These are phyloP conservation scores for Chondrostereum purpureum DNA, from an alignment of 1,284 basidiomycete genomes.

Conservation along the genomic window DNA sequence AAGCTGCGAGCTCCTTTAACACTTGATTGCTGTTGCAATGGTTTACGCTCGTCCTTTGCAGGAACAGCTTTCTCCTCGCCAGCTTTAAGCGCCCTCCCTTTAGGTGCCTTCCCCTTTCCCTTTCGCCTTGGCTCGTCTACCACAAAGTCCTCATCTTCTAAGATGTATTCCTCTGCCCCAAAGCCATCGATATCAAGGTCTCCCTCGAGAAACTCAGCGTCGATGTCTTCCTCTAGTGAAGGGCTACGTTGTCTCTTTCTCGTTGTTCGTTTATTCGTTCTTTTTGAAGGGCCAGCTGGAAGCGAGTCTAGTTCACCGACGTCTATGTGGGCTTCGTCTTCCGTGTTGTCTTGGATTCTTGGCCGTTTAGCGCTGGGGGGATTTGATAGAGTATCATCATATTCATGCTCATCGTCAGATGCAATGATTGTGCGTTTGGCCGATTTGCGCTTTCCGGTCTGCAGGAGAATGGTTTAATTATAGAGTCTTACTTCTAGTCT, in stretches of 20 bases:
- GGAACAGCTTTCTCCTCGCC: conserved; percentile 21
- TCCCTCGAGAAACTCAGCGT: conserved; percentile 14
- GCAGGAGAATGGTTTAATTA: neutral
- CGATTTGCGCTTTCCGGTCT: conserved; percentile 8
- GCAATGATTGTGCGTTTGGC: conserved; percentile 8
- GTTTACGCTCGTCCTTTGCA: conserved; percentile 36
- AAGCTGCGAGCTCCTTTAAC: conserved; percentile 2
- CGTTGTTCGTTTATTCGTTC: conserved; percentile 14
- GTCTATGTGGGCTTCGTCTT: conserved; percentile 17
- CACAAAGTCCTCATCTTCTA: conserved; percentile 23
- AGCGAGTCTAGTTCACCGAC: neutral
- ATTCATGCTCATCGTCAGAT: conserved; percentile 20
- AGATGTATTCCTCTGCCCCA: conserved; percentile 15
- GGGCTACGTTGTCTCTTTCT: conserved; percentile 12
- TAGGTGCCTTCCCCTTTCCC: conserved; percentile 14
- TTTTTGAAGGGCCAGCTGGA: conserved; percentile 12
- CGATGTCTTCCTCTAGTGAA: conserved; percentile 23
- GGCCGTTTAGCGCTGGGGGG: neutral
- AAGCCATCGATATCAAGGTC: conserved; percentile 14
- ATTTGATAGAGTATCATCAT: conserved; percentile 13
- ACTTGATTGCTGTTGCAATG: conserved; percentile 8
- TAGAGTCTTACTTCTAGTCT: neutral
- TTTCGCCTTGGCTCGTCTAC: conserved; percentile 25
- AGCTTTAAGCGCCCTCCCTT: too few species aligned
- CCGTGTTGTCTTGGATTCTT: conserved; percentile 3